Evolutionary conservation across 305 asterid species (phyloP), one percentile per base, ranked within the genome.

Genomic region (Lippia alba): DNA sequence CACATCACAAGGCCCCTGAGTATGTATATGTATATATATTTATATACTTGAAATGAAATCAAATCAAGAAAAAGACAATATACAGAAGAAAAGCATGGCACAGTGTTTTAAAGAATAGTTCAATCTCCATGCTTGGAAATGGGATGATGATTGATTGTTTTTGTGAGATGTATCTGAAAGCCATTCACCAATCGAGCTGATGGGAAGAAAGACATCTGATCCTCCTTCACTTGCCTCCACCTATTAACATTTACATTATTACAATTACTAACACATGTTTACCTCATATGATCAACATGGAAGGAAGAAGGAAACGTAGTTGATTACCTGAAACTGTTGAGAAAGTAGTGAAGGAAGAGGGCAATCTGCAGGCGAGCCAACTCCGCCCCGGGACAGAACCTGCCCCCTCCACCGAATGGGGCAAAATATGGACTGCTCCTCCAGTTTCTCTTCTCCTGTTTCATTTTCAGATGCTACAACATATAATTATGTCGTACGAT

Each of bases 301-400:
- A 45, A 45, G n/a, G 17, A 20, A 24, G 15, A 10, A 12, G 8
- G 2, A 24, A 0, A 39, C 5, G 17, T 2, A 0, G 14, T 33
- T 8, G 15, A 11, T 33, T 56, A 89, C 97, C 94, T 92, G 74
- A 84, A 89, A 14, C 82, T 81, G 49, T 89, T 90, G 20, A 88
- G 77, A 64, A 90, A 92, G 78, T 85, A 82, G 69, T 90, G 93
- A 66, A 92, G 89, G 74, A 92, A 92, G 67, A 92, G 80, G 8
- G 97, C 95, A 17, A 92, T 88, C 77, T 90, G 98, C 79, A 92
- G 97, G 62, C 98, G 95, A 55, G 97, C 94, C 73, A 92, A 74
- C 82, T 92, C 98, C 20, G 98, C 98, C 62, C 98, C 98, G 2
- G 98, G 98, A 60, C 98, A 92, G 58, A 92, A 92, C 69, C 98